Base-by-base conservation (phyloP, 257 asterid genomes). In the Solanum virginianum region DNA sequence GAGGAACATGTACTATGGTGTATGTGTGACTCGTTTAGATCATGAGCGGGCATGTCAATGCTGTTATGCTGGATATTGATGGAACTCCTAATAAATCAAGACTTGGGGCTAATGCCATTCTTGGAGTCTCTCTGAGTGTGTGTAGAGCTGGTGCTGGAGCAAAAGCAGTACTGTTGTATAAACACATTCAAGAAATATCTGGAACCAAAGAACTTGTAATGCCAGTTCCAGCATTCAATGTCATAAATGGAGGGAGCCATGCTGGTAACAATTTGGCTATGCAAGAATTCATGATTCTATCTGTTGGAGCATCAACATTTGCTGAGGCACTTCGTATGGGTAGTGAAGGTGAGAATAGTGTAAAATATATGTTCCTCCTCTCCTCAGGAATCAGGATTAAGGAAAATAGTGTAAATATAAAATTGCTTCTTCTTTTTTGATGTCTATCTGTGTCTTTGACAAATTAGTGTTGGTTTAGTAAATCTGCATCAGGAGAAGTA, bases 181-280 rank as follows among this genome's bases (percentile, higher is more conserved):
- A 90, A 84, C 99, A 96, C 90, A 95, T 96, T 84, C 98, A 96
- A 87, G 98, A 95, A 90, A 13, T 97, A 63, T 93, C 99, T 17
- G 91, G 90, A 84, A 97, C 97, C 22, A 90, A 90, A 85, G 98
- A 97, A 86, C 98, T 97, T 68, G 97, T 97, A 66, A 95, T 97
- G 99, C 99, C 99, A 4, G 99, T 97, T 63, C 99, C 98, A 4
- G 98, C 99, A n/a, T 95, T 97, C 92, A 96, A 96, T 81, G 99
- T 96, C 8, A 96, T 96, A 8, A 96, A 96, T 81, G 99, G 99
- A 65, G 99, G 99, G 80, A 96, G 99, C 90, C 99, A 96, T 85
- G 99, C 99, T 83, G 99, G 99, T 22, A 96, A 95, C 91, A 96
- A 96, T 89, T 87, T 96, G 85, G 99, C 99, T 62, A 96, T 96